Conservation (phyloP, 495 filamentous ascomycete species). For the Choiromyces venosus region DNA sequence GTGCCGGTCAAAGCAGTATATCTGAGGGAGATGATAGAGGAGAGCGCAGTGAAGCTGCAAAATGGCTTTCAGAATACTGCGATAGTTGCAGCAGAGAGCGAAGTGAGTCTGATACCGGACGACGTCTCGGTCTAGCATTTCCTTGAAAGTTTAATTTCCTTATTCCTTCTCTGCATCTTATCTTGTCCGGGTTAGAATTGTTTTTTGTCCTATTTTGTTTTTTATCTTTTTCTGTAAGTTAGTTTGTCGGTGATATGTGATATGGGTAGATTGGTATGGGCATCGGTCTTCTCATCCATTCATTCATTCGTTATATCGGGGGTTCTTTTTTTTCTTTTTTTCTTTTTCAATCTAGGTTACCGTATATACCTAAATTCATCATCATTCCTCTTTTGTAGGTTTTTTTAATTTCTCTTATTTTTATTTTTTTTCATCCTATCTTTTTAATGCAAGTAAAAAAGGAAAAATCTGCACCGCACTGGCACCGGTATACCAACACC, state of each 20-base stretch:
- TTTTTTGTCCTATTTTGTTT: neutral
- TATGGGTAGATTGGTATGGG: neutral
- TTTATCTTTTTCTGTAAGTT: neutral
- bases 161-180: conserved; percentile 4
- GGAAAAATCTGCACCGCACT: neutral
- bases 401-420: too few species aligned
- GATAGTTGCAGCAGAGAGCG: conserved; percentile 64
- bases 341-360: neutral
- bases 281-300: neutral
- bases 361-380: neutral
- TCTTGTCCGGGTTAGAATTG: conserved; percentile 10
- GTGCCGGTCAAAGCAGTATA: conserved; percentile 14
- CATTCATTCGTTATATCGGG: neutral
- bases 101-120: conserved; percentile 11
- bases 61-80: conserved; percentile 54
- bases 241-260: neutral
- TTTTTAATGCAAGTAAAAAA: neutral
- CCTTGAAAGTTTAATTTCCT: conserved; percentile 19
- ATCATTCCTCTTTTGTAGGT: neutral
- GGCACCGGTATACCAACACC: neutral
- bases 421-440: neutral
- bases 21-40: conserved; percentile 23
- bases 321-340: too few species aligned
- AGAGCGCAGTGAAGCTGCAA: conserved; percentile 28
- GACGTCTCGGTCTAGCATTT: conserved; percentile 14